phyloP scores from a whole-genome alignment of 441 rosid genomes.

The Jatropha multifida region DNA sequence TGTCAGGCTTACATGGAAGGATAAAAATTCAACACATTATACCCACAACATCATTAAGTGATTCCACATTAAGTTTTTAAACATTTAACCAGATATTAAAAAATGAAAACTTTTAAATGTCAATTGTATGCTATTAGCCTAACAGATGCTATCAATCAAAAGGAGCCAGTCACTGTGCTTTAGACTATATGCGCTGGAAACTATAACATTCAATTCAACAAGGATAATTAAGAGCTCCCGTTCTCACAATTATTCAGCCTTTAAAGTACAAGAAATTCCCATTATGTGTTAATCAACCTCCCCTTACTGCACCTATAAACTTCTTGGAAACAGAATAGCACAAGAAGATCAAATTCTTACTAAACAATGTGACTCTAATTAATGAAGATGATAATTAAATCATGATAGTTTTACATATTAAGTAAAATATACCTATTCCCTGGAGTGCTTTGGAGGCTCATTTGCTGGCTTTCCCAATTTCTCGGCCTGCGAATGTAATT shows the following conservation, averaged over 20 bases:
- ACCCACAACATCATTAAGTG: background rate
- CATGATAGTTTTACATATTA: constrained; percentile 4
- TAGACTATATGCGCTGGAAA: background rate
- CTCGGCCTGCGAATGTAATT: constrained; percentile 83
- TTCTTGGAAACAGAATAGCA: background rate
- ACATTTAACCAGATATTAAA: background rate
- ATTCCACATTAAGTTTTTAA: background rate
- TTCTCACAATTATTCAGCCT: background rate
- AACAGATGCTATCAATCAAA: background rate
- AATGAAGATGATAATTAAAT: background rate
- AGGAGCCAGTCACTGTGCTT: background rate
- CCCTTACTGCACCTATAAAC: background rate
- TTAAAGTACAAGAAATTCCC: background rate
- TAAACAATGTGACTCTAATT: background rate
- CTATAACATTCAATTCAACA: constrained; percentile 1
- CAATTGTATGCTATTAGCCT: background rate
- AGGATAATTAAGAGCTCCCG: background rate
- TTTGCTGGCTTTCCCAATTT: constrained; percentile 66
- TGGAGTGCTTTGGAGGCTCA: constrained; percentile 72
- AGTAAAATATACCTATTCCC: constrained; percentile 69
- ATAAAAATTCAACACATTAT: background rate
- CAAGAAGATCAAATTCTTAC: constrained; percentile 3
- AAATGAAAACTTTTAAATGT: background rate
- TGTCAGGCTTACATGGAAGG: background rate
- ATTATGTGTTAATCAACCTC: background rate